Base-by-base conservation (phyloP, 345 rosid genomes). In the Psidium friedrichsthalianum region DNA sequence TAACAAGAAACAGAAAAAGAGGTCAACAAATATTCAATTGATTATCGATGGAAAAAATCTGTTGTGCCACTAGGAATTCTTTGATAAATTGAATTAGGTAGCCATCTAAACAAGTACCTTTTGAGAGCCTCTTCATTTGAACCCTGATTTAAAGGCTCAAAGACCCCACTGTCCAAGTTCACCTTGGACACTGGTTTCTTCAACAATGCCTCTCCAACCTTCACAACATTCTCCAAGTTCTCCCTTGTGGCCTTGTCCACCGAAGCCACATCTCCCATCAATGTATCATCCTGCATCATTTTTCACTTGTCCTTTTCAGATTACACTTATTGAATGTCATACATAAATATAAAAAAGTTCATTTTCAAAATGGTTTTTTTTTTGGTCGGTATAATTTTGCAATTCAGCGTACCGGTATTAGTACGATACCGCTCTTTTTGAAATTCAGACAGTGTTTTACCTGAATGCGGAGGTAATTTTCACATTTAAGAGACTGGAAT, bases 211-310 rank as follows among this genome's bases (percentile, higher is more conserved):
- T 92, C 91, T 56, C 95, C 97, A 20, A 88, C 90, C 88, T 87
- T 91, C 24, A 85, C 90, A 0, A 95, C 88, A 74, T 84, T 80
- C 27, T 92, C 86, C 54, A 94, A 87, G 88, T 94, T 93, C 11
- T 90, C 90, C 21, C 86, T 76, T 1, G 95, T 94, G 8, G 97
- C 91, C 42, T 90, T 56, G 84, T 95, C 98, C 56, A 91, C 91
- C 0, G 93, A 91, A 21, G 93, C 85, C 49, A 87, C 87, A 18
- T 85, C 83, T 13, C 93, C 93, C 4, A 2, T 84, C 36, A 94
- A 74, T 8, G 90, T 89, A 54, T 94, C 95, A 84, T 92, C 93
- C 94, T 93, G 85, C 59, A 85, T 20, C 51, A 84, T 82, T 52
- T 55, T 82, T 52, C 3, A 82, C 40, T 52, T 20, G 49, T 27